phyloP scores from a whole-genome alignment of 768 basidiomycete species.

The Infundibulicybe gibba region DNA sequence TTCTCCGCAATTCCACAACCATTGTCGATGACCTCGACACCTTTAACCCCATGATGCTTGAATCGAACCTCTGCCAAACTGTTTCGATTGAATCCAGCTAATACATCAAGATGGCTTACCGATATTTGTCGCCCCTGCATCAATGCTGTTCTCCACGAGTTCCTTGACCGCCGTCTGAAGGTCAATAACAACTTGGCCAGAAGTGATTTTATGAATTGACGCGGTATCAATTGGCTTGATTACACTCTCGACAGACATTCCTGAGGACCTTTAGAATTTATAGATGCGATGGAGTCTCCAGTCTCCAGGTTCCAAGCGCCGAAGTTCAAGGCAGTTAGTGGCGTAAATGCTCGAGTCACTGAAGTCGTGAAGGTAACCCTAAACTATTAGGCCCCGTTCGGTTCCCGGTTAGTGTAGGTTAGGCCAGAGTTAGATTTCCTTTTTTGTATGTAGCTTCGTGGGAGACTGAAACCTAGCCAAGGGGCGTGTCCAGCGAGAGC shows the following conservation, averaged over 20 bases:
- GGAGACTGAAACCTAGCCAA: no score
- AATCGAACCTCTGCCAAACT: constrained; percentile 74
- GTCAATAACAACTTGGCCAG: constrained; percentile 93
- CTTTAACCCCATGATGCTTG: constrained; percentile 78
- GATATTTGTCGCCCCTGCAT: constrained; percentile 85
- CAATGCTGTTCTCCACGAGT: constrained; percentile 92
- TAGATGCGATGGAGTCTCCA: no score
- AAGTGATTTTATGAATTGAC: constrained; percentile 86
- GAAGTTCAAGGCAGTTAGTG: no score
- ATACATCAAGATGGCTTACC: constrained; percentile 41
- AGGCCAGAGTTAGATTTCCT: no score
- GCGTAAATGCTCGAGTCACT: no score
- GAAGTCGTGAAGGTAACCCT: no score
- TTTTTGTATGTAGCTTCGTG: no score
- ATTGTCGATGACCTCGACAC: constrained; percentile 90
- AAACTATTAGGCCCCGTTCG: no score
- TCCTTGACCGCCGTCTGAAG: constrained; percentile 95
- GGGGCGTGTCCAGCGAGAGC: no score
- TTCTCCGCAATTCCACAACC: constrained; percentile 78
- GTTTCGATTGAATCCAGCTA: not conserved
- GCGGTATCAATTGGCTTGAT: constrained; percentile 67
- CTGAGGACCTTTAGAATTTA: not conserved
- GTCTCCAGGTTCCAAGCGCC: no score
- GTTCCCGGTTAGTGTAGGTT: no score
- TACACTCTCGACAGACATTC: constrained; percentile 6